Evolutionary conservation across 441 rosid species (phyloP).

Genomic region (Breynia disticha): DNA sequence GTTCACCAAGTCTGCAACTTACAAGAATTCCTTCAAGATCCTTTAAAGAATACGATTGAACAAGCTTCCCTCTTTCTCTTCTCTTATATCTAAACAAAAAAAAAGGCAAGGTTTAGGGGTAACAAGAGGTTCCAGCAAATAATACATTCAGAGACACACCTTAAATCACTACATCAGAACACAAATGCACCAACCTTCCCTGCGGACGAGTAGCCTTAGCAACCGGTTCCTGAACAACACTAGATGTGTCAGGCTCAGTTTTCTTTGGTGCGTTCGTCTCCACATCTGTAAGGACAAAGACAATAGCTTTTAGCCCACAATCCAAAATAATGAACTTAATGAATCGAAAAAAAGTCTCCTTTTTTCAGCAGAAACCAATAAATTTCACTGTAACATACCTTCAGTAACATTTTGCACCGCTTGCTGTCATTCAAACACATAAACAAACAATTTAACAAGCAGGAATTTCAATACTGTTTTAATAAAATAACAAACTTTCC

Average conservation of each 20-base stretch:
- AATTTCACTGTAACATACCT: conserved; percentile 30
- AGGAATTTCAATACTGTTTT: neutral
- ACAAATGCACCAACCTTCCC: conserved; percentile 57
- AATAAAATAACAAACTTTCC: neutral
- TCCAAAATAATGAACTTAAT: neutral
- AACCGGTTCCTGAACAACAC: conserved; percentile 28
- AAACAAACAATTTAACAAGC: neutral
- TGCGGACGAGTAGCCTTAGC: conserved; percentile 74
- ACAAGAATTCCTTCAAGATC: conserved; percentile 97
- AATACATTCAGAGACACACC: neutral
- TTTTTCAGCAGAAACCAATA: no score
- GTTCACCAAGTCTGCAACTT: conserved; percentile 20
- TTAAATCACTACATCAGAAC: neutral
- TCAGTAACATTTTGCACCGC: conserved; percentile 37
- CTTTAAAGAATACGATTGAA: conserved; percentile 61
- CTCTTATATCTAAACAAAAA: conserved; percentile 45
- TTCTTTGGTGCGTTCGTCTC: conserved; percentile 33
- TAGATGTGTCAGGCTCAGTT: conserved; percentile 22
- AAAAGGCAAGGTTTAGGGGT: neutral
- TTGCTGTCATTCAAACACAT: conserved; percentile 41
- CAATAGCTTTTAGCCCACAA: conserved; percentile 3
- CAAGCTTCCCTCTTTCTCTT: conserved; percentile 89
- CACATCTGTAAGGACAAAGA: conserved; percentile 19
- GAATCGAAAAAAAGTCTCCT: no score
- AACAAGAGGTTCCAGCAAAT: neutral